Evolutionary conservation across 805 yeast genomes (phyloP), one percentile per base, ranked within the genome.

Genomic region (Scheffersomyces spartinae): DNA sequence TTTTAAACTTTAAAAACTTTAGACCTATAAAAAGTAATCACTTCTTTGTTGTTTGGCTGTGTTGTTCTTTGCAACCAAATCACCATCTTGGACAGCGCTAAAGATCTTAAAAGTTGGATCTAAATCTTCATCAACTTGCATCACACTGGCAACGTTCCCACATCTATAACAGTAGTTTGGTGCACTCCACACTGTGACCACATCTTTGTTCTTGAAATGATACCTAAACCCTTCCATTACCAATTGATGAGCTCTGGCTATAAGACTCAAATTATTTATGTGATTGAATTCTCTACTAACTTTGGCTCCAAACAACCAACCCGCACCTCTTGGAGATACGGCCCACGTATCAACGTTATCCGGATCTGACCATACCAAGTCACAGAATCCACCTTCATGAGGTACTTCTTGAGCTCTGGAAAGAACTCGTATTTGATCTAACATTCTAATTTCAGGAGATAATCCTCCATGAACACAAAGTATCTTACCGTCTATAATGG

Each of bases 311-410:
- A 88, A 88, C 27, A 88, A 58, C 97, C 97, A 88, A 8, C 98
- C 98, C 0, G 98, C 98, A 34, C 98, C 98, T 46, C 98, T 70
- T 17, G 96, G 95, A 15, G 93, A 78, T 12, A 91, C 95, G 13
- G 94, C 95, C 98, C 98, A 88, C 8, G 95, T 83, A 41, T 84
- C 95, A 22, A 86, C 95, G 43, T 86, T 86, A 49, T 88, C 97
- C 2, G 98, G 98, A 47, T 88, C 98, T 12, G 93, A 78, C 98
- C 98, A 88, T 20, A 88, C 86, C 42, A 88, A 68, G 52, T 88
- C 98, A 47, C 96, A 91, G 52, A 88, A 88, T 3, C 96, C 97
- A 40, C 98, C 98, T 57, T 88, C 98, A 50, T 91, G 97, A 3
- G 98, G 98, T 24, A 88, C 95, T 55, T 88, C 97, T 54, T 88